Base-by-base conservation (phyloP, 768 basidiomycete species). In the Mycena rebaudengoi region DNA sequence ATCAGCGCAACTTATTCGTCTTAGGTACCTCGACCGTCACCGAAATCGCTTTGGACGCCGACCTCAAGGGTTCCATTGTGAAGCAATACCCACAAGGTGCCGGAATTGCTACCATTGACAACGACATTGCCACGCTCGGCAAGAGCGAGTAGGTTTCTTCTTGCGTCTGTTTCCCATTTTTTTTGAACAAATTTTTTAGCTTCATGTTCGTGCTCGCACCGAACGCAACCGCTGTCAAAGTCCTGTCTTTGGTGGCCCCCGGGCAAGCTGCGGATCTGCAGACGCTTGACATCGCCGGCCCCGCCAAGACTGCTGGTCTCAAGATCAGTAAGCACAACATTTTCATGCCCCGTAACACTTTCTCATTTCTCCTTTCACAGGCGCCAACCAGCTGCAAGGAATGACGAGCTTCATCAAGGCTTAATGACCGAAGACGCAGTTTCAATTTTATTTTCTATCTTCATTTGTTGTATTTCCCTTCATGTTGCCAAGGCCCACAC, bases 31-130 rank as follows among this genome's bases (percentile, higher is more conserved):
- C 78, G 4, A 69, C 71, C 8, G 70, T 81, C 40, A 85, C 83
- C 0, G 85, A 86, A 73, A 78, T 84, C 39, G 75, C 78, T 44
- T 77, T 86, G 44, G 80, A 83, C 68, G 71, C 75, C 62, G 80
- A 83, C 62, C 76, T 86, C 29, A 76, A 77, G 56, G 80, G 75
- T 5, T 73, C 75, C n/a, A 79, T 85, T 40, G 82, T 84, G 41
- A 81, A 79, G 78, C 80, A 82, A 79, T 82, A 80, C 67, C 65
- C 73, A 10, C 79, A 79, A 69, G 72, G 71, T n/a, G 60, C 70
- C 3, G 74, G 71, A 16, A 73, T 75, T 7, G 78, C 73, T 20
- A 79, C 79, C 28, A 78, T 82, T 37, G 82, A 83, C 70, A 78
- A 77, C 44, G 80, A 79, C 41, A 69, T 82, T 25, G 81, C 77